phyloP scores from a whole-genome alignment of 2,329 filamentous ascomycete genomes.

The Pseudohalonectria lignicola region DNA sequence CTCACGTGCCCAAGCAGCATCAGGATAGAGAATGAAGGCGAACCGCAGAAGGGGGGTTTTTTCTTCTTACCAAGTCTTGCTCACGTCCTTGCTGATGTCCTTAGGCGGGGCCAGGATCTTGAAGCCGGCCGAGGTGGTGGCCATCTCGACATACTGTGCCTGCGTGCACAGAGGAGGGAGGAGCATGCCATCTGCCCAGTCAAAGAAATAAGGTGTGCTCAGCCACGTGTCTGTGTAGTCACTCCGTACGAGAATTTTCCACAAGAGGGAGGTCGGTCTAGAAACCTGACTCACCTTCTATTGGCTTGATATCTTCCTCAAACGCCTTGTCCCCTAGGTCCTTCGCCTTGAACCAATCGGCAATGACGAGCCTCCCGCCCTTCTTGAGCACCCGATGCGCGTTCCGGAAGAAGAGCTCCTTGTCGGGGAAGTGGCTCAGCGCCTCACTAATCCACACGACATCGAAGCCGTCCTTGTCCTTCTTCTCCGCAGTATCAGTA shows the following conservation, averaged over 20 bases:
- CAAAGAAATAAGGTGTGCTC: too few species aligned
- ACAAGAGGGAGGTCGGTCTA: too few species aligned
- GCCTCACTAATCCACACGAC: slow-evolving; percentile 53
- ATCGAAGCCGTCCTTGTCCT: slow-evolving; percentile 41
- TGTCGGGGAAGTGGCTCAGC: slow-evolving; percentile 48
- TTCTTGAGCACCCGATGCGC: slow-evolving; percentile 32
- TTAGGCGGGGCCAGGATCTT: slow-evolving; percentile 31
- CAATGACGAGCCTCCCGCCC: slow-evolving; percentile 42
- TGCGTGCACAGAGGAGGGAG: slow-evolving; percentile 44
- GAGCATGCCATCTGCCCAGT: slow-evolving; percentile 42
- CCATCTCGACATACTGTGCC: slow-evolving; percentile 39
- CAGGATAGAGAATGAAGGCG: neutral
- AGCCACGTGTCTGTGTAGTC: neutral
- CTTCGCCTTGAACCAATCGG: slow-evolving; percentile 51
- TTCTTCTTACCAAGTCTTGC: slow-evolving; percentile 50
- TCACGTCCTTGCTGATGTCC: slow-evolving; percentile 46
- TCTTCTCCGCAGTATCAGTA: too few species aligned
- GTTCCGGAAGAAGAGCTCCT: slow-evolving; percentile 46
- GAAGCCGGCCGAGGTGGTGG: slow-evolving; percentile 36
- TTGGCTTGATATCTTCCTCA: slow-evolving; percentile 43
- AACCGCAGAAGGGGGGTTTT: slow-evolving; percentile 2
- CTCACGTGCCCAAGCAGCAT: too few species aligned
- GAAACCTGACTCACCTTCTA: slow-evolving; percentile 31
- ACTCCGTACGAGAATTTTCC: neutral
- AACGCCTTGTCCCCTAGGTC: slow-evolving; percentile 30